Evolutionary conservation across 306 rosid genomes (phyloP).

Genomic region (Canavalia ensiformis): DNA sequence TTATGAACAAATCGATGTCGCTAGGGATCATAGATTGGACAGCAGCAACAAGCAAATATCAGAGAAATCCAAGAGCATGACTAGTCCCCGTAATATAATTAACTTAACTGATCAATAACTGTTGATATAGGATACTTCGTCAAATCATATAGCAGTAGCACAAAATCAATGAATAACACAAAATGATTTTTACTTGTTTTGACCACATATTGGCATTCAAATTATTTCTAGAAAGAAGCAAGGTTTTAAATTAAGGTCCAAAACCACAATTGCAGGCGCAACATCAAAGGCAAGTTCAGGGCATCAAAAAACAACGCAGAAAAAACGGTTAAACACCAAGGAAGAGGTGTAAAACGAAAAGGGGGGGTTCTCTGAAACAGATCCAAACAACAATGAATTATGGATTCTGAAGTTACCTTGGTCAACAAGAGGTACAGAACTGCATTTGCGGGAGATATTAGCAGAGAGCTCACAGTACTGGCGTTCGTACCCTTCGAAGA

Average conservation of each 20-base stretch:
- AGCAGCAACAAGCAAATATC: neutral
- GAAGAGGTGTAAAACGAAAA: constrained; percentile 27
- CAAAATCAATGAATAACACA: constrained; percentile 1
- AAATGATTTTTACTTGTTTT: neutral
- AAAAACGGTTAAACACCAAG: constrained; percentile 19
- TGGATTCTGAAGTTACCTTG: constrained; percentile 46
- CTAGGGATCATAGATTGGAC: constrained; percentile 13
- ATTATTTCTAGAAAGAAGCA: neutral
- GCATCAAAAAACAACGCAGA: neutral
- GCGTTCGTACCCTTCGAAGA: constrained; percentile 91
- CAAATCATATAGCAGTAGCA: constrained; percentile 6
- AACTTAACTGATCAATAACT: constrained; percentile 2
- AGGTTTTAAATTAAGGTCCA: too few species aligned
- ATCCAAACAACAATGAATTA: constrained; percentile 10
- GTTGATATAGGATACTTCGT: constrained; percentile 1
- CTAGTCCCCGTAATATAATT: constrained; percentile 8
- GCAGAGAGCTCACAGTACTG: constrained; percentile 95
- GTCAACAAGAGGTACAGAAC: constrained; percentile 63
- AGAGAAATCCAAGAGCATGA: neutral
- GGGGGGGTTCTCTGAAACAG: neutral
- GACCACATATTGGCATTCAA: constrained; percentile 11
- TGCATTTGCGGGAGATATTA: constrained; percentile 82
- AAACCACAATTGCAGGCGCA: too few species aligned
- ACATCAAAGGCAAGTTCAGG: neutral
- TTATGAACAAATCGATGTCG: neutral